Conservation (phyloP, 768 basidiomycete species). For the Lentinula boryana region DNA sequence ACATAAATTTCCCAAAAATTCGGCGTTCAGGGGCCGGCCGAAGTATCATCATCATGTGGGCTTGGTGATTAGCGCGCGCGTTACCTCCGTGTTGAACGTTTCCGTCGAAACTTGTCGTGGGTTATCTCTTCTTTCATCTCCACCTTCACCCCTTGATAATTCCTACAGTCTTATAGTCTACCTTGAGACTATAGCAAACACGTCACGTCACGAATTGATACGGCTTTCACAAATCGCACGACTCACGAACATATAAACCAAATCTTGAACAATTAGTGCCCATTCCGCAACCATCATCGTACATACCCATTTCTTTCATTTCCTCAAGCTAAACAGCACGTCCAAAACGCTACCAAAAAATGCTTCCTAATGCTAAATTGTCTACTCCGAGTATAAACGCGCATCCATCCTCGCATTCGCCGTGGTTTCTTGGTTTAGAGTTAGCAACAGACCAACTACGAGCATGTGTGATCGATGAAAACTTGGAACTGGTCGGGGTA, state of each 20-base stretch:
- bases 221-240: not conserved
- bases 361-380: not conserved
- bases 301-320: not conserved
- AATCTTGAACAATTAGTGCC: not conserved
- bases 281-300: not conserved
- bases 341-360: not conserved
- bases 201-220: not conserved
- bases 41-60: not conserved
- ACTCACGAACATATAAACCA: not conserved
- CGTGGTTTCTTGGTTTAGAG: constrained; percentile 73
- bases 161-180: not conserved
- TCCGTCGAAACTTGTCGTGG: not conserved
- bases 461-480: constrained; percentile 79
- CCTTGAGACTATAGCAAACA: not conserved
- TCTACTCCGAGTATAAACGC: not conserved
- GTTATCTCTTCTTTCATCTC: not conserved
- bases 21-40: no score
- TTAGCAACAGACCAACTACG: constrained; percentile 80
- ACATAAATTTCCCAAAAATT: no score
- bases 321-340: not conserved
- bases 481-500: constrained; percentile 74
- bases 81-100: not conserved
- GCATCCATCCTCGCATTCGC: not conserved
- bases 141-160: not conserved
- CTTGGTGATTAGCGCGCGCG: not conserved